These are phyloP conservation scores for Nitzschia inconspicua DNA, from an alignment of 108 stramenopile species.

Conservation along the genomic window DNA sequence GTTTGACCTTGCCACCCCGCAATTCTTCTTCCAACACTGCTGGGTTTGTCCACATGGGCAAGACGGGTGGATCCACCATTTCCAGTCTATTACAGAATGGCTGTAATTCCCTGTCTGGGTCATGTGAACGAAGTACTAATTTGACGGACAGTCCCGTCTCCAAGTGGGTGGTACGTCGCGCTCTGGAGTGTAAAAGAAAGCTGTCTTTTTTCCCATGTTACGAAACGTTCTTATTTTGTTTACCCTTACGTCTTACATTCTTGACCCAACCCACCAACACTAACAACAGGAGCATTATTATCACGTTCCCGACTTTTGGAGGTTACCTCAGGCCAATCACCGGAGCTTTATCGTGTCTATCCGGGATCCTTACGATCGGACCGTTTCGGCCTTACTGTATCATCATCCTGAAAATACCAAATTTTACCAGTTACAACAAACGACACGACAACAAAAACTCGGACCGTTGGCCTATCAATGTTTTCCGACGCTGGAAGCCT, in stretches of 20 bases:
- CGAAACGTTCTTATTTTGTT: too few species aligned
- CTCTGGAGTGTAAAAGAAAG: too few species aligned
- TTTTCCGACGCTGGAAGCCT: constrained; percentile 42
- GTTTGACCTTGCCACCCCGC: constrained; percentile 10
- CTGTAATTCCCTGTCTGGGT: constrained; percentile 25
- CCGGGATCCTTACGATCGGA: constrained; percentile 57
- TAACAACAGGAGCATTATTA: constrained; percentile 33
- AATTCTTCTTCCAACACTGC: constrained; percentile 9
- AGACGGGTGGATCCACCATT: constrained; percentile 61
- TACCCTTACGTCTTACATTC: constrained; percentile 9
- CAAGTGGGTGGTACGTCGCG: constrained; percentile 17
- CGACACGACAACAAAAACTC: not conserved
- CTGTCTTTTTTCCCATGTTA: constrained; percentile 4
- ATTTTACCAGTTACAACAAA: not conserved
- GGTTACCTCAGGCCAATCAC: constrained; percentile 29
- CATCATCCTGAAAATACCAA: constrained; percentile 25
- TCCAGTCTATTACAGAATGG: constrained; percentile 50
- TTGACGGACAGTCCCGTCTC: constrained; percentile 20
- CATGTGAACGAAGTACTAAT: constrained; percentile 7
- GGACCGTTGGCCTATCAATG: constrained; percentile 31
- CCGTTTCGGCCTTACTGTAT: constrained; percentile 49
- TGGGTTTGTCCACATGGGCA: constrained; percentile 61
- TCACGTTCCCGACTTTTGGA: constrained; percentile 48
- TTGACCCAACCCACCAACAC: constrained; percentile 1
- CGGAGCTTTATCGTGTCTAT: constrained; percentile 36